Percentiles rank a stretch among this genome's conserved stretches.
Conservation (phyloP, 768 basidiomycete species). For the Crucibulum laeve region DNA sequence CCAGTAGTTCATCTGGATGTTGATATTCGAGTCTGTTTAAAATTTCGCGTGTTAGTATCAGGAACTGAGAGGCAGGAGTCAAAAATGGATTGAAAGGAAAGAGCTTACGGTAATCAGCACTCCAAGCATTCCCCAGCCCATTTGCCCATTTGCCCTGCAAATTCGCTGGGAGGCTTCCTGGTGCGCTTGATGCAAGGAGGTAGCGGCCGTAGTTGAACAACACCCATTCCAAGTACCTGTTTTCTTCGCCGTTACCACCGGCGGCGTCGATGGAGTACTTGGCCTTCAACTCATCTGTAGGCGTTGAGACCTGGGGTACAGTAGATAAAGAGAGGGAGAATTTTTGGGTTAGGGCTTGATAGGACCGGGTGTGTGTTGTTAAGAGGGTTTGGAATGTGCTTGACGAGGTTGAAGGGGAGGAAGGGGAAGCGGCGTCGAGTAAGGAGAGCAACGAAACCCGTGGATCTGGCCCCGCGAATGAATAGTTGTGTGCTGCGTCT, state of each 20-base stretch:
- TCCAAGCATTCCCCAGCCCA: constrained; percentile 52
- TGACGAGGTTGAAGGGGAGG: constrained; percentile 14
- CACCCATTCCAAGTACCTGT: constrained; percentile 70
- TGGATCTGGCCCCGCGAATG: constrained; percentile 63
- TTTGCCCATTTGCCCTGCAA: constrained; percentile 73
- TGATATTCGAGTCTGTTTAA: constrained; percentile 64
- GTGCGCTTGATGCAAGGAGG: constrained; percentile 54
- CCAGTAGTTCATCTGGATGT: constrained; percentile 85
- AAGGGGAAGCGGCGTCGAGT: constrained; percentile 21
- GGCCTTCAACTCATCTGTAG: constrained; percentile 55
- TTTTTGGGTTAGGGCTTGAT: constrained; percentile 30
- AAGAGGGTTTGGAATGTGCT: constrained; percentile 40
- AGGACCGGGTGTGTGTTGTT: constrained; percentile 48
- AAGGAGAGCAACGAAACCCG: constrained; percentile 38
- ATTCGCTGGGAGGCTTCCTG: constrained; percentile 65
- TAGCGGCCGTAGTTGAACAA: constrained; percentile 73
- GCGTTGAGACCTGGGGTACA: constrained; percentile 41
- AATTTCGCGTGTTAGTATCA: not conserved
- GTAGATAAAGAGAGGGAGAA: constrained; percentile 64
- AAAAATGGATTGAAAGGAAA: not conserved
- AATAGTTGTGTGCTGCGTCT: constrained; percentile 46
- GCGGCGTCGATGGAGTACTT: constrained; percentile 42
- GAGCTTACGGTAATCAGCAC: constrained; percentile 47
- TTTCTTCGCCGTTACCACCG: constrained; percentile 31
- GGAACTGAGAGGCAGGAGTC: not conserved